Conservation (phyloP, 345 rosid genomes). For the Lepidium sativum region DNA sequence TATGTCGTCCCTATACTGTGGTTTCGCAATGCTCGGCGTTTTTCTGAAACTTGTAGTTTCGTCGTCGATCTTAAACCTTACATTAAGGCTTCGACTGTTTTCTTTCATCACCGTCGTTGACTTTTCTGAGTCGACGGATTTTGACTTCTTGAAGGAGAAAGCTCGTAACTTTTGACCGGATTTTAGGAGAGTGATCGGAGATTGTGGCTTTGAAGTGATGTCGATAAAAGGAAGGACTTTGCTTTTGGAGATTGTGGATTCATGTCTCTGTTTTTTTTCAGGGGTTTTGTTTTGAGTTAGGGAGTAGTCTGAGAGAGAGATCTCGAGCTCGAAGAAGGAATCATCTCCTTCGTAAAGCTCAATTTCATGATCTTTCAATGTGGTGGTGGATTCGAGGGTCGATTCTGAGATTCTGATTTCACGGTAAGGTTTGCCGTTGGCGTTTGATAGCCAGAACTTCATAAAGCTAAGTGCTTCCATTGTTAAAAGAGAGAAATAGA, state of each 20-base stretch:
- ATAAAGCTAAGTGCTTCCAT: slow-evolving; percentile 75
- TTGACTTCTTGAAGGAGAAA: slow-evolving; percentile 49
- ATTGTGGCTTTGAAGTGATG: slow-evolving; percentile 40
- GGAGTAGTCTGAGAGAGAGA: slow-evolving; percentile 44
- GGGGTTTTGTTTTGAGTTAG: neutral
- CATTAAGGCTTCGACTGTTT: slow-evolving; percentile 28
- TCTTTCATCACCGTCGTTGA: slow-evolving; percentile 15
- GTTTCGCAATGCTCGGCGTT: slow-evolving; percentile 10
- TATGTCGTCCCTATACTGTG: slow-evolving; percentile 2
- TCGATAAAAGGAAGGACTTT: slow-evolving; percentile 64
- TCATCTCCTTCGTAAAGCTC: slow-evolving; percentile 67
- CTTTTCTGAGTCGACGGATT: slow-evolving; percentile 30
- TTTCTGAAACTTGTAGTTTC: slow-evolving; percentile 10
- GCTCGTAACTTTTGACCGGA: slow-evolving; percentile 54
- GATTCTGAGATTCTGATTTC: slow-evolving; percentile 26
- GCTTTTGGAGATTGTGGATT: slow-evolving; percentile 36
- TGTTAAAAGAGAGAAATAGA: neutral
- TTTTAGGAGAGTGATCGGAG: slow-evolving; percentile 54
- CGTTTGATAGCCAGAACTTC: slow-evolving; percentile 42
- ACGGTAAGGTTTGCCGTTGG: slow-evolving; percentile 20
- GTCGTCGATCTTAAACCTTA: slow-evolving; percentile 37
- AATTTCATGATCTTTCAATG: slow-evolving; percentile 15
- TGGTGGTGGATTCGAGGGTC: slow-evolving; percentile 12
- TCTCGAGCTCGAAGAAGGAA: slow-evolving; percentile 80
- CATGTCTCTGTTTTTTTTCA: slow-evolving; percentile 11